Base-by-base conservation (phyloP, 179 eudicot genomes). In the Pouteria campechiana region DNA sequence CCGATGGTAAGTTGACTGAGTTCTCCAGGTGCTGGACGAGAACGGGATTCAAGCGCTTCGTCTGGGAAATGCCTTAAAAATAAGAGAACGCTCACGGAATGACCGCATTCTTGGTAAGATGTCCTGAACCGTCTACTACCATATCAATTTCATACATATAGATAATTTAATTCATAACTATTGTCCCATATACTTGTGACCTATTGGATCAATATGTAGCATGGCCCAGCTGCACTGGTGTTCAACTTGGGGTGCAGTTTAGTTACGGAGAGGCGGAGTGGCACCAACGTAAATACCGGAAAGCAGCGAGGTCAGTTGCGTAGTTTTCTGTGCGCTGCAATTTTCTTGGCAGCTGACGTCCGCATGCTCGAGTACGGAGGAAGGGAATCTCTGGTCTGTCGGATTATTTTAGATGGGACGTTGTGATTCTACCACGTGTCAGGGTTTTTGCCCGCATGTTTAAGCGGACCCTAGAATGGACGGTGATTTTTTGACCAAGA, bases 341-440 rank as follows among this genome's bases (percentile, higher is more conserved):
- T 28, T 28, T 44, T n/a, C 3, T 17, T 14, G 2, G 22, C 47
- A 16, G 47, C 33, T 20, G 23, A 10, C n/a, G 35, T 9, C 36
- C 14, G 16, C 49, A 18, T 13, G 8, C 9, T 4, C n/a, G 7
- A 30, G 50, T 45, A n/a, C 48, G 35, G 48, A 29, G n/a, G 19
- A 29, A 22, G 17, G 22, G 20, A 7, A 45, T 29, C 0, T 12
- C 40, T 15, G 9, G 18, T n/a, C 5, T n/a, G 44, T 20, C 14
- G 5, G 14, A 21, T 20, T 10, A 12, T 30, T 16, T 8, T 31
- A 18, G 32, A 7, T 3, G 12, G 3, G 16, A 7, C 18, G 7
- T 46, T 19, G 13, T 25, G 13, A 31, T 27, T 46, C 7, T 18
- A 11, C 50, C 50, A 46, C 50, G 50, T 46, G 50, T 25, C 20